These are phyloP conservation scores for Penstemon newberryi DNA, from an alignment of 257 asterid genomes.

Conservation along the genomic window DNA sequence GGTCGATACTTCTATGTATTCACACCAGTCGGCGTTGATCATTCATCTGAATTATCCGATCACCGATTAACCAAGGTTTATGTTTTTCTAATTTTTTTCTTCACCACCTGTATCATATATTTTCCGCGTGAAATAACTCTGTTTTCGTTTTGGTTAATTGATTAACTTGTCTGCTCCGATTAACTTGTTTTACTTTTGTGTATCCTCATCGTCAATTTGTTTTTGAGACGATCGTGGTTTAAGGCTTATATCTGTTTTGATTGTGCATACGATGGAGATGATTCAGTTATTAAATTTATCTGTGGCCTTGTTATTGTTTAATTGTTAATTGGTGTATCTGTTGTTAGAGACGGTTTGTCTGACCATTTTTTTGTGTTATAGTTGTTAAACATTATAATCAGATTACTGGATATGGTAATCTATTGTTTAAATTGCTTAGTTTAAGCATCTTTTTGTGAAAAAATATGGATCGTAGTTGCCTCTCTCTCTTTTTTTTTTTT, in stretches of 20 bases:
- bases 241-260: neutral
- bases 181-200: neutral
- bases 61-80: constrained; percentile 21
- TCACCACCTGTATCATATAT: neutral
- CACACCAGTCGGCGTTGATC: constrained; percentile 16
- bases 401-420: neutral
- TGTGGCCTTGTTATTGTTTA: neutral
- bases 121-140: neutral
- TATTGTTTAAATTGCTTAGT: neutral
- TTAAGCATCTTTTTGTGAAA: neutral
- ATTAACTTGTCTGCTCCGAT: neutral
- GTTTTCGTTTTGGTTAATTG: constrained; percentile 8
- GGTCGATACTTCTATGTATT: neutral
- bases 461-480: neutral
- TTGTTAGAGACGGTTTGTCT: neutral
- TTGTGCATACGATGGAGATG: constrained; percentile 12
- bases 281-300: neutral
- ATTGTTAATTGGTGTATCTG: constrained; percentile 9
- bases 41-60: constrained; percentile 19
- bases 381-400: neutral
- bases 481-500: too few relatives aligned
- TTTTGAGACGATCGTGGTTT: neutral
- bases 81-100: neutral
- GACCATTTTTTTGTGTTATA: neutral
- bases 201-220: neutral